Base-by-base conservation (phyloP, 345 rosid species). In the Fremontodendron californicum region DNA sequence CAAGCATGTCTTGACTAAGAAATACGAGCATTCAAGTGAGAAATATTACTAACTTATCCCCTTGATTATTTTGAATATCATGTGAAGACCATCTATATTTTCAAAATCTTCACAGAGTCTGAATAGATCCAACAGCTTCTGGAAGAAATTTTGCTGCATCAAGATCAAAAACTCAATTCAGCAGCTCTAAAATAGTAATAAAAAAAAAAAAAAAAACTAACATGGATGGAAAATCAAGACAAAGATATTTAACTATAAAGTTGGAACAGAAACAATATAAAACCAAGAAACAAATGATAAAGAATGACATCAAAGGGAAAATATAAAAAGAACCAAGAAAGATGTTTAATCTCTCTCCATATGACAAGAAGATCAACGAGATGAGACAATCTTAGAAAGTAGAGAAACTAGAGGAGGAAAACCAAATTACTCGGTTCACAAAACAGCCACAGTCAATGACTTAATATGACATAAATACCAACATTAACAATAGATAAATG, bases 1-100 rank as follows among this genome's bases (percentile, higher is more conserved):
- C 60, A 48, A 65, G 57, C 64, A 62, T 33, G 10, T 62, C 40
- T 62, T 42, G n/a, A 55, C 57, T 67, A 63, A 77, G 21, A 74
- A 80, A 49, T 70, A 49, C 48, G 48, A 69, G 29, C 31, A 74
- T 25, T 63, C 29, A 75, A 68, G 71, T 61, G 46, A 54, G 79
- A 71, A 75, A 15, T 78, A 78, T n/a, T 82, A 87, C 90, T 86
- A 57, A 94, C 97, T 84, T 82, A 94, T 91, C 78, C 92, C 90
- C 85, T 84, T 89, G 84, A 94, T 87, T 75, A 89, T 93, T 84
- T 89, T 86, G 80, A 85, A 94, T 74, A 93, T 90, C 92, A 88
- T 84, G 84, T 89, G 94, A 74, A 93, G 95, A 74, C 87, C 88
- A 70, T 86, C 88, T 79, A 82, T 77, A 73, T 88, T 81, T 43